These are phyloP conservation scores for Sanghuangporus sanghuang DNA, from an alignment of 1,284 basidiomycete species.

Conservation along the genomic window DNA sequence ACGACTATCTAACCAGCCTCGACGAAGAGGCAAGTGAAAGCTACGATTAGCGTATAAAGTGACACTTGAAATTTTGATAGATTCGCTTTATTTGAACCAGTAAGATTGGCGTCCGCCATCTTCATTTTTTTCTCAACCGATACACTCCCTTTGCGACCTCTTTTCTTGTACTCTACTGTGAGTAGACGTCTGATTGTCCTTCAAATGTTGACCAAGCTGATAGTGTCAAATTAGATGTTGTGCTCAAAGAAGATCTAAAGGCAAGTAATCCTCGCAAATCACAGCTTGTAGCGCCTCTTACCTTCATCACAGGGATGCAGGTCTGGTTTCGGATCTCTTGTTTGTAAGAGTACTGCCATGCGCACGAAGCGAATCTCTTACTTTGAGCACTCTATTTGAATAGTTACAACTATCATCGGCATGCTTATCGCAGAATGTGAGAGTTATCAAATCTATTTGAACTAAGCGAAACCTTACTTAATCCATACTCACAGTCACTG, in stretches of 20 bases:
- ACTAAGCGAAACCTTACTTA: neutral
- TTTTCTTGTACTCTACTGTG: neutral
- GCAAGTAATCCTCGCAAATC: neutral
- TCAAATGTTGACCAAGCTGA: neutral
- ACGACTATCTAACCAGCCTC: neutral
- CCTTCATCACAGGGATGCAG: neutral
- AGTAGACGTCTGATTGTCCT: neutral
- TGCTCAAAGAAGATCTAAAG: neutral
- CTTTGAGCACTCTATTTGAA: neutral
- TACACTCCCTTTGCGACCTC: neutral
- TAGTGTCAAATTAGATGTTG: neutral
- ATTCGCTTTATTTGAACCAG: neutral
- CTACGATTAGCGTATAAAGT: neutral
- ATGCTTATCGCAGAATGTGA: slow-evolving; percentile 1
- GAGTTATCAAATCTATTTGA: neutral
- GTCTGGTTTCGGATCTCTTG: neutral
- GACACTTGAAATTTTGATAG: neutral
- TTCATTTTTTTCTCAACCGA: neutral
- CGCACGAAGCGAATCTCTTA: neutral
- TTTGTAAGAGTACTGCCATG: neutral
- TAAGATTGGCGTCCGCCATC: neutral
- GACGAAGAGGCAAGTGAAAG: neutral
- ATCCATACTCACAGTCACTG: neutral
- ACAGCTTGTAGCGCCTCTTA: neutral
- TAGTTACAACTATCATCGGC: neutral